These are phyloP conservation scores for Crithidia expoeki DNA, from an alignment of 208 protist genomes.

Conservation along the genomic window DNA sequence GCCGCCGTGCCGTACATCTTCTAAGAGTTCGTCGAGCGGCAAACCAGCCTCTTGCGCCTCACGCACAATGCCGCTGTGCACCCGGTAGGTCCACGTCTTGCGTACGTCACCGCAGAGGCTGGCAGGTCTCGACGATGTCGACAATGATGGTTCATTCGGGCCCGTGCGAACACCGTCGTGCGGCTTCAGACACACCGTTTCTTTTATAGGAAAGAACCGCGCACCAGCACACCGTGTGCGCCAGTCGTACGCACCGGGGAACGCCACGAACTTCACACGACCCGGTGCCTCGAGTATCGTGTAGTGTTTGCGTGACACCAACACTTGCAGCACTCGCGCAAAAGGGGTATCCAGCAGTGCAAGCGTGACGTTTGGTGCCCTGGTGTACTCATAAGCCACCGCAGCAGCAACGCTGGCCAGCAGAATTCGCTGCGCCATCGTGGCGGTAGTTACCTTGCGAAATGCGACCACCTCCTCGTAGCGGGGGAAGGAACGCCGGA, in stretches of 20 bases:
- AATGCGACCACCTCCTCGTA: slow-evolving; percentile 64
- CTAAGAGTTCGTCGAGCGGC: slow-evolving; percentile 49
- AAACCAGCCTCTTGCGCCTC: slow-evolving; percentile 61
- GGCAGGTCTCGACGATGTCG: slow-evolving; percentile 11
- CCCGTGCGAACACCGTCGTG: slow-evolving; percentile 37
- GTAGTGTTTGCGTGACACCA: slow-evolving; percentile 46
- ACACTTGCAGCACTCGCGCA: slow-evolving; percentile 57
- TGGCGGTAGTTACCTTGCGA: slow-evolving; percentile 31
- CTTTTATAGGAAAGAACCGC: slow-evolving; percentile 36
- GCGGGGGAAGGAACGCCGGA: slow-evolving; percentile 50
- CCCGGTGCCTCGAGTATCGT: slow-evolving; percentile 73
- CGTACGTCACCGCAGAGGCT: slow-evolving; percentile 45
- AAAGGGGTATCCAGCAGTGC: slow-evolving; percentile 74
- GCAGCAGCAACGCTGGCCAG: slow-evolving; percentile 57
- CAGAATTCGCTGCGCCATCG: slow-evolving; percentile 53
- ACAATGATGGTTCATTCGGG: neutral
- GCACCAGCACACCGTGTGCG: slow-evolving; percentile 63
- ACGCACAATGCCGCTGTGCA: slow-evolving; percentile 70
- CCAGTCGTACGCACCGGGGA: slow-evolving; percentile 85
- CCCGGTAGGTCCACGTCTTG: slow-evolving; percentile 55
- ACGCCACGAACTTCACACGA: slow-evolving; percentile 73
- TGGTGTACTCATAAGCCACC: slow-evolving; percentile 72
- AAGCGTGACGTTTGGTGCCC: slow-evolving; percentile 62
- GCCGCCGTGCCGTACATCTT: slow-evolving; percentile 51
- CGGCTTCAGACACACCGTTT: slow-evolving; percentile 42